Base-by-base conservation (phyloP, 73 alveolate species). In the Paramecium sonneborni region DNA sequence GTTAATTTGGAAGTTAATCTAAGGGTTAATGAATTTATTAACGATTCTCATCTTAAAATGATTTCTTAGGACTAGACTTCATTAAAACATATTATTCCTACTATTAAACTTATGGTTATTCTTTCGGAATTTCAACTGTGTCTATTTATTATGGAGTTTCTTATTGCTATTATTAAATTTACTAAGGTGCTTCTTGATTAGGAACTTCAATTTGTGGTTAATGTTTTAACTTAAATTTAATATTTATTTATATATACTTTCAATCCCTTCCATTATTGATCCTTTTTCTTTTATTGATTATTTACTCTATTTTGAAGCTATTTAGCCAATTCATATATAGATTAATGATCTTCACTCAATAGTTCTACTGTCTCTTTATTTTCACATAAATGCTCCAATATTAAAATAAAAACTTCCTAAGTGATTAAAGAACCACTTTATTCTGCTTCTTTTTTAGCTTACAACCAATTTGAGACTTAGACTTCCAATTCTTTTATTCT, bases 371-470 rank as follows among this genome's bases (percentile, higher is more conserved):
- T 62, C 46, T 26, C 84, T 62, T 26, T 14, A 32, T 62, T 62
- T 2, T 62, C 84, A 62, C 21, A 26, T 62, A 62, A 30, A 62
- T 62, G 84, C 26, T 62, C 84, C 24, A 62, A 32, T 30, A 62
- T 26, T 1, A 62, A 5, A 21, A 62, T 62, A 21, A 62, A 62
- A 30, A 46, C 84, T 62, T 62, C 84, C 24, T 62, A 26, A 15
- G 84, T 26, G 44, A 62, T 62, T 8, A 30, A 11, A 0, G 44
- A 62, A 30, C 84, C 84, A 30, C 48, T 62, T 62, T 62, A 30
- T 62, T 62, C 84, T 62, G 84, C 39, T 62, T 62, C 84, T 12
- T 62, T 26, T 26, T 62, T 62, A 62, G 84, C 84, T 30, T 32
- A 30, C 84, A 26, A 62, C 84, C 84, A 62, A 30, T 62, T 10